Evolutionary conservation across 495 filamentous ascomycete genomes (phyloP), one percentile per base, ranked within the genome.

Genomic region (Penicillium fimorum): DNA sequence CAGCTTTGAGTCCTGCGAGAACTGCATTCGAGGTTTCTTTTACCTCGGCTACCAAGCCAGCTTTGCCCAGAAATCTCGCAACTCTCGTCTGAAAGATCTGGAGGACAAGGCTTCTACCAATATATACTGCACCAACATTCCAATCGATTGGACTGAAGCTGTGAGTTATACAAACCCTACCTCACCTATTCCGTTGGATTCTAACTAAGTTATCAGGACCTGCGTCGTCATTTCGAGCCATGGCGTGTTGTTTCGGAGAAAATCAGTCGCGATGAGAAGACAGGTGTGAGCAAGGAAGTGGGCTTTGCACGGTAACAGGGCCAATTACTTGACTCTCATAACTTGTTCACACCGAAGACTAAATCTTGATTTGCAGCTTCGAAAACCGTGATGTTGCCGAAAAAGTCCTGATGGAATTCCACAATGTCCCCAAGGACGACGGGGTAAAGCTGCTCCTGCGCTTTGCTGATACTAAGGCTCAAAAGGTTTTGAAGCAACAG

Each of bases 11-110:
- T 88, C 96, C 58, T 95, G 93, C 15, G 91, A 97, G 75, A 87
- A 88, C 57, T 97, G 92, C 74, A 97, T 99, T 71, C 89, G 91
- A 37, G 93, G 88, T n/a, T 95, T 99, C 66, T 91, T 90, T 68
- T 87, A 88, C 62, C 82, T 92, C 52, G 92, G 92, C 40, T 97
- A 97, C 65, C 94, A 99, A 75, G 92, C 93, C 56, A 94, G 92
- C 65, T 99, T 96, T 74, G 94, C 95, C 57, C 82, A 96, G 89
- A 91, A 97, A 74, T 96, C 91, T 11, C 96, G 96, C 76, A 97
- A 97, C 66, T 87, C 90, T 56, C 88, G 94, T 59, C 87, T 99
- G 46, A 96, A 97, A 76, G 91, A 90, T 46, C 84, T 96, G 58
- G 87, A 89, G 49, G 91, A 97, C 66, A 86, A 85, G 35, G 60